These are phyloP conservation scores for Salicornia ramosissima DNA, from an alignment of 148 eudicot species.

Conservation along the genomic window DNA sequence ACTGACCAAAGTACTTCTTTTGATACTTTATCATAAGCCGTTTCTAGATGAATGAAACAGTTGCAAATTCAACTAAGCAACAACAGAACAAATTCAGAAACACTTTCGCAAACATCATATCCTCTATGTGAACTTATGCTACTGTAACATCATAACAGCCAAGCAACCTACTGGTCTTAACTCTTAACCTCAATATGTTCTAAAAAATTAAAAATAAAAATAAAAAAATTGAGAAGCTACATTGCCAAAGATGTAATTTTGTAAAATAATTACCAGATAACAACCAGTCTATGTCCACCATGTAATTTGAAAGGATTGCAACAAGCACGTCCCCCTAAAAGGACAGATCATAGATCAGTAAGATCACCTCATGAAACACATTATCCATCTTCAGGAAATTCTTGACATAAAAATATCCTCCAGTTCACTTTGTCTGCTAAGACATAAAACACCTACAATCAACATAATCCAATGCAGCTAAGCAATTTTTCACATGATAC, in stretches of 20 bases:
- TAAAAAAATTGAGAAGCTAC: background rate
- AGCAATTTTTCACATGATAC: background rate
- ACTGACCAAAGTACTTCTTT: too few species aligned
- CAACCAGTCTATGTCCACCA: conserved; percentile 97
- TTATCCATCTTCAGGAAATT: background rate
- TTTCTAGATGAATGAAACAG: too few species aligned
- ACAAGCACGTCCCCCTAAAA: conserved; percentile 70
- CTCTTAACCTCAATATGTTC: background rate
- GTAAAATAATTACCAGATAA: conserved; percentile 53
- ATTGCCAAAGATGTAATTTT: background rate
- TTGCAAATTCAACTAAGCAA: background rate
- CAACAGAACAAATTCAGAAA: background rate
- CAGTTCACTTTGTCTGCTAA: conserved; percentile 10
- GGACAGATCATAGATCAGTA: conserved; percentile 3
- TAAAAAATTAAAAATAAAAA: too few species aligned
- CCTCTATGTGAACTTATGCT: background rate
- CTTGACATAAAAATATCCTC: background rate
- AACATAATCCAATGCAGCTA: background rate
- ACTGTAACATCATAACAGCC: background rate
- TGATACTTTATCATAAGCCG: too few species aligned
- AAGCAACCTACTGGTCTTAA: background rate
- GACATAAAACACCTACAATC: background rate
- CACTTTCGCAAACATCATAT: background rate
- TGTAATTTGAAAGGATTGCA: conserved; percentile 88
- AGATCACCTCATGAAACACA: background rate